Evolutionary conservation across 2,329 filamentous ascomycete species (phyloP).

Genomic region (Penicillium expansum): DNA sequence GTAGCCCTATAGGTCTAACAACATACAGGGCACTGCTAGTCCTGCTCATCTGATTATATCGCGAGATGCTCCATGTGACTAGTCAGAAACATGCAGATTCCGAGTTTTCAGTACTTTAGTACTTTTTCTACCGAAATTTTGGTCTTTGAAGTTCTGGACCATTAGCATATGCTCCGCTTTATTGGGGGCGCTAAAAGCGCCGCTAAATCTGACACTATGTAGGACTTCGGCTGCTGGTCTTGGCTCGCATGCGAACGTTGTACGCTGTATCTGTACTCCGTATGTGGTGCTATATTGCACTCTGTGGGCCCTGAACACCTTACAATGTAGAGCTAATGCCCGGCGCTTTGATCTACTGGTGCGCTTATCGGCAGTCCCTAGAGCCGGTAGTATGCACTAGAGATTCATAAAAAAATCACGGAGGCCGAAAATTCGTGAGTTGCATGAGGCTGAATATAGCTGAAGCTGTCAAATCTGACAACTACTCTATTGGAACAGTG

Average conservation of each 20-base stretch:
- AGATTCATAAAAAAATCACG: not conserved
- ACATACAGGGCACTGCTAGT: not conserved
- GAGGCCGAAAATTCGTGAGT: not conserved
- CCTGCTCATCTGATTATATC: not conserved
- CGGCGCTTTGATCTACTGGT: not conserved
- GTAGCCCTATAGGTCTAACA: not conserved
- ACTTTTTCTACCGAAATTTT: not conserved
- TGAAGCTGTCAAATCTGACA: slow-evolving; percentile 5
- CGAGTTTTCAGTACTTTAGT: not conserved
- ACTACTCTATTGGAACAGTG: not conserved
- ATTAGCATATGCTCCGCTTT: slow-evolving; percentile 8
- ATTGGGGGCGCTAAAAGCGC: slow-evolving; percentile 1
- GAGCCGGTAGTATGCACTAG: not conserved
- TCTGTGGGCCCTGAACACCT: not conserved
- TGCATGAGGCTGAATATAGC: not conserved
- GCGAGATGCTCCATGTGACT: not conserved
- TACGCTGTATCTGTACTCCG: not conserved
- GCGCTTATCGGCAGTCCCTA: too few species aligned
- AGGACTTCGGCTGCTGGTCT: not conserved
- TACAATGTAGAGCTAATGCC: not conserved
- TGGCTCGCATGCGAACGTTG: slow-evolving; percentile 2
- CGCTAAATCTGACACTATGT: not conserved
- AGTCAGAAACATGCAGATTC: slow-evolving; percentile 1
- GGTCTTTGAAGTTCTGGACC: slow-evolving; percentile 6
- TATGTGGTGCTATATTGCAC: not conserved